Base-by-base conservation (phyloP, 345 rosid genomes). In the Citrus unshiu region DNA sequence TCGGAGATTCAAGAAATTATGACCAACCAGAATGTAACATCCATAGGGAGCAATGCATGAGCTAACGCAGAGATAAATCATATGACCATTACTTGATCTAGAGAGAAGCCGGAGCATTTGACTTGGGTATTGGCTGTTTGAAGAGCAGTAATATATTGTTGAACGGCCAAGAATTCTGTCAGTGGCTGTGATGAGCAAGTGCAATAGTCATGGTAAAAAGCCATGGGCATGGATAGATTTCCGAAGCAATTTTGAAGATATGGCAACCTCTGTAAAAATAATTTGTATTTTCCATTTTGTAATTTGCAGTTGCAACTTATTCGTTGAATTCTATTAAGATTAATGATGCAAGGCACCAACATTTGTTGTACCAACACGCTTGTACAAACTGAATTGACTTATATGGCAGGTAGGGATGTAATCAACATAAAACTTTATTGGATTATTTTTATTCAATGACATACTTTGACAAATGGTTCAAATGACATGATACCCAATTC, bases 1-100 rank as follows among this genome's bases (percentile, higher is more conserved):
- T 85, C 81, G 16, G 76, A 91, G 84, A 89, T 90, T 25, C 80
- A 90, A 83, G 89, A 88, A 81, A 76, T 74, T 73, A 78, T 91
- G 80, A 80, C 70, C 86, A 82, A 76, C 35, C 85, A 73, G 77
- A 83, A 85, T 78, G 78, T 43, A 63, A 51, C 75, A 58, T 34
- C 83, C 1, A 14, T 66, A 25, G 82, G 54, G 30, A 78, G 78
- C 73, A 83, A 73, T 65, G 81, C 43, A 22, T 34, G 16, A 35
- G 51, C 51, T 13, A 35, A 54, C 18, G 46, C 63, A 8, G 39
- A 35, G 35, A 64, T 18, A n/a, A 24, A 54, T 30, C 57, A 25
- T 76, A 16, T 56, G 57, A 25, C 21, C 14, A 39, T 27, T 18
- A 27, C 37, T 64, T 59, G 35, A 30, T 13, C 70, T 19, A 32